phyloP scores from a whole-genome alignment of 2,329 filamentous ascomycete species.

The Colletotrichum horii region DNA sequence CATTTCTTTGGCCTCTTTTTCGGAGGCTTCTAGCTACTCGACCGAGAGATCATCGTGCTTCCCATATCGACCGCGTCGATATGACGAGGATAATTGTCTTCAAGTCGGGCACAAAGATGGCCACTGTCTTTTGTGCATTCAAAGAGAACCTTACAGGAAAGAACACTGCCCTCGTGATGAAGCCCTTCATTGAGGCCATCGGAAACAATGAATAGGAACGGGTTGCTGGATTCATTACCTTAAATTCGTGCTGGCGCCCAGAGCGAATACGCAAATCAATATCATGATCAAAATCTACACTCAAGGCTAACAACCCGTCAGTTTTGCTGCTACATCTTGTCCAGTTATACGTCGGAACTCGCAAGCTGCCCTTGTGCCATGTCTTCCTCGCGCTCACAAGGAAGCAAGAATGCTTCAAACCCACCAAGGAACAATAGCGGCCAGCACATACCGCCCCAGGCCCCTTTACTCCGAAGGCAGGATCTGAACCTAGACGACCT shows the following conservation, averaged over 20 bases:
- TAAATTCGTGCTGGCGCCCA: neutral
- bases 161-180: neutral
- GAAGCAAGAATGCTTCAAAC: neutral
- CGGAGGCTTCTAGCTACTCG: neutral
- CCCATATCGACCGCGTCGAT: neutral
- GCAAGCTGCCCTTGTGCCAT: neutral
- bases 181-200: neutral
- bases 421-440: neutral
- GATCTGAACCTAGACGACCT: neutral
- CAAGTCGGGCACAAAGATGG: neutral
- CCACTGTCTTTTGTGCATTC: neutral
- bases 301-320: neutral
- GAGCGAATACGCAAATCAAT: neutral
- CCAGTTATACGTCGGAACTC: neutral
- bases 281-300: neutral
- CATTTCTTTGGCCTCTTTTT: neutral
- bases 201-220: neutral
- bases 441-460: neutral
- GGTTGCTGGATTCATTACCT: neutral
- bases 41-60: neutral
- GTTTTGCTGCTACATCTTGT: neutral
- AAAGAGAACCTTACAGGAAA: neutral
- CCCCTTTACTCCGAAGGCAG: neutral
- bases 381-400: neutral
- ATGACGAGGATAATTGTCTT: neutral